Percentiles rank a stretch among this genome's conserved stretches.
Evolutionary conservation across 352 stramenopile species (phyloP).

Genomic region (Phytopythium vexans): DNA sequence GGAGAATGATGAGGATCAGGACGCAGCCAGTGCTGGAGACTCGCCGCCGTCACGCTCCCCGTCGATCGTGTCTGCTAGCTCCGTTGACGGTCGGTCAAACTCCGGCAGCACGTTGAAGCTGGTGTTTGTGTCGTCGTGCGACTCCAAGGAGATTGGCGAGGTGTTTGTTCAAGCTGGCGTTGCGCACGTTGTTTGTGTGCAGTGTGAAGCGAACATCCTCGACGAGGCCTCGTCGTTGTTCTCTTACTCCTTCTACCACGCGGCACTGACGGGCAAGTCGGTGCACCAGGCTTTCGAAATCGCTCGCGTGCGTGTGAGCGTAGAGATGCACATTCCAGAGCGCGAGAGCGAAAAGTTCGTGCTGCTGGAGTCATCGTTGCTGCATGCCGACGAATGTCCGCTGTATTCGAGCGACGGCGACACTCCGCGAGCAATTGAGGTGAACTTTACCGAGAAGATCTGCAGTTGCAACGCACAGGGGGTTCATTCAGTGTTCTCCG

Average conservation of each 20-base stretch:
- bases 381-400: slow-evolving; percentile 53
- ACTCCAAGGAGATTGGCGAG: slow-evolving; percentile 72
- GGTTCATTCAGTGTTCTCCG: slow-evolving; percentile 62
- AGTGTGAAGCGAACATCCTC: slow-evolving; percentile 60
- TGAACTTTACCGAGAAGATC: slow-evolving; percentile 37
- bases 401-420: slow-evolving; percentile 19
- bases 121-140: slow-evolving; percentile 80
- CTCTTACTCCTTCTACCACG: slow-evolving; percentile 77
- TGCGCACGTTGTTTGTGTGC: slow-evolving; percentile 73
- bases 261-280: slow-evolving; percentile 63
- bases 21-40: neutral
- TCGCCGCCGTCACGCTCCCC: neutral
- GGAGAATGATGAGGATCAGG: slow-evolving; percentile 8
- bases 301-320: slow-evolving; percentile 62
- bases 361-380: slow-evolving; percentile 60
- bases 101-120: slow-evolving; percentile 56
- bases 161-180: slow-evolving; percentile 79
- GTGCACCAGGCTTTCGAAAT: slow-evolving; percentile 77
- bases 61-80: neutral
- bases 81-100: slow-evolving; percentile 2
- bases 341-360: slow-evolving; percentile 76
- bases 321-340: slow-evolving; percentile 61
- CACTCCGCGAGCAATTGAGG: slow-evolving; percentile 37
- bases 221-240: slow-evolving; percentile 78
- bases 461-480: slow-evolving; percentile 55